These are phyloP conservation scores for Plantago coronopus DNA, from an alignment of 305 asterid genomes.

Conservation along the genomic window DNA sequence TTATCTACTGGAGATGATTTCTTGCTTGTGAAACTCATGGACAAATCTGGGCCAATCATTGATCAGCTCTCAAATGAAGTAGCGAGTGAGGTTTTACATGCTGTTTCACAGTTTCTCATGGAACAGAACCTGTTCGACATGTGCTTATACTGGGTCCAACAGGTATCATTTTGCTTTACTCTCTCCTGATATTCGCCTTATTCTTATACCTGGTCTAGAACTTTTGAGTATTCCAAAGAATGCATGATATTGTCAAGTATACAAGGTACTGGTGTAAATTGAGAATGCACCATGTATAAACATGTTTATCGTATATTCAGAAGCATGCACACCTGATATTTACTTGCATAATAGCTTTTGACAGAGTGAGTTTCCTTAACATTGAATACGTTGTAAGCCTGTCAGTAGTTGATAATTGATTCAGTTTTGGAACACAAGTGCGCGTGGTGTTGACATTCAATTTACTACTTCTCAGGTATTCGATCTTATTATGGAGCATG, in stretches of 20 bases:
- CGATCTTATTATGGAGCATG: slow-evolving; percentile 69
- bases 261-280: too few relatives aligned
- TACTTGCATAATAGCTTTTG: too few relatives aligned
- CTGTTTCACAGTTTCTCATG: slow-evolving; percentile 68
- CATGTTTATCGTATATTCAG: too few relatives aligned
- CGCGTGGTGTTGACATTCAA: slow-evolving; percentile 9
- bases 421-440: not conserved
- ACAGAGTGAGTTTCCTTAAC: too few relatives aligned
- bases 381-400: too few relatives aligned
- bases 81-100: slow-evolving; percentile 67
- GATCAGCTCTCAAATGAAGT: slow-evolving; percentile 85
- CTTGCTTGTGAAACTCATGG: slow-evolving; percentile 94
- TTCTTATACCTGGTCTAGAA: not conserved
- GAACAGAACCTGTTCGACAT: slow-evolving; percentile 71
- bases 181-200: slow-evolving; percentile 4
- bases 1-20: slow-evolving; percentile 79
- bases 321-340: too few relatives aligned
- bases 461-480: slow-evolving; percentile 51
- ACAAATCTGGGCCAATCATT: slow-evolving; percentile 79
- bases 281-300: too few relatives aligned
- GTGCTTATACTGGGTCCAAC: slow-evolving; percentile 90
- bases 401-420: not conserved
- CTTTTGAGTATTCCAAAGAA: slow-evolving; percentile 4
- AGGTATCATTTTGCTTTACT: slow-evolving; percentile 46
- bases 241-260: not conserved